A percentile compares a stretch with the other conserved stretches of the same genome.
These are phyloP conservation scores for Allodekkera sacchari DNA, from an alignment of 805 yeast species.

Conservation along the genomic window DNA sequence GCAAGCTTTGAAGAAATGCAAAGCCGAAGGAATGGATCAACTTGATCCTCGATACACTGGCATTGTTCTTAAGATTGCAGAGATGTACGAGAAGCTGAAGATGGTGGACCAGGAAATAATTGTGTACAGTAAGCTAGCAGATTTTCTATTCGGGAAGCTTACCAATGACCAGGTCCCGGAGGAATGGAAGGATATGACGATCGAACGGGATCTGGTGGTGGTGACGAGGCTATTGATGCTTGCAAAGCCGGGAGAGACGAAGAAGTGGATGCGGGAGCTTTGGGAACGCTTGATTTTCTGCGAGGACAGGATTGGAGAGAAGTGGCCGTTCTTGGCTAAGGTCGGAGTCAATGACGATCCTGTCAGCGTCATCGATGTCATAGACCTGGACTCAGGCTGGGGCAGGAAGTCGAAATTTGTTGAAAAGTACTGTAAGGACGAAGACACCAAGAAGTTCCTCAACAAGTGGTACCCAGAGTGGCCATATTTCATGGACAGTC, in stretches of 20 bases:
- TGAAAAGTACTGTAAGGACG: conserved; percentile 12
- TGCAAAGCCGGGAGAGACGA: conserved; percentile 7
- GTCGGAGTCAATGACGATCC: neutral
- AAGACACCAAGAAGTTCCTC: conserved; percentile 12
- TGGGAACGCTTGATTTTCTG: conserved; percentile 20
- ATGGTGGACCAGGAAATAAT: conserved; percentile 56
- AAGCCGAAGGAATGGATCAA: conserved; percentile 43
- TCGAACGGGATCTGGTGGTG: conserved; percentile 23
- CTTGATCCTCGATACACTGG: conserved; percentile 82
- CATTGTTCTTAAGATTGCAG: conserved; percentile 77
- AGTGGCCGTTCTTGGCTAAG: conserved; percentile 12
- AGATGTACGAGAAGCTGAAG: conserved; percentile 69
- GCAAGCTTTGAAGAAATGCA: conserved; percentile 62
- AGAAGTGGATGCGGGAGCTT: conserved; percentile 13
- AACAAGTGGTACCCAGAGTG: conserved; percentile 34
- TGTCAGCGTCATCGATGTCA: conserved; percentile 13
- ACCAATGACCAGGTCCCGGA: conserved; percentile 14
- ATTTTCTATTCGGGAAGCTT: conserved; percentile 20
- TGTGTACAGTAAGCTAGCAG: conserved; percentile 31
- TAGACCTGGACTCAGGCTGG: conserved; percentile 10
- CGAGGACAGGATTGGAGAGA: conserved; percentile 12
- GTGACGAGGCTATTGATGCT: conserved; percentile 19
- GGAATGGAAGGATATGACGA: conserved; percentile 16
- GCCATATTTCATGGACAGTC: conserved; percentile 71
- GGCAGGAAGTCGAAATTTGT: conserved; percentile 13